These are phyloP conservation scores for Exobasidium cylindrosporum DNA, from an alignment of 1,284 basidiomycete species.

Conservation along the genomic window DNA sequence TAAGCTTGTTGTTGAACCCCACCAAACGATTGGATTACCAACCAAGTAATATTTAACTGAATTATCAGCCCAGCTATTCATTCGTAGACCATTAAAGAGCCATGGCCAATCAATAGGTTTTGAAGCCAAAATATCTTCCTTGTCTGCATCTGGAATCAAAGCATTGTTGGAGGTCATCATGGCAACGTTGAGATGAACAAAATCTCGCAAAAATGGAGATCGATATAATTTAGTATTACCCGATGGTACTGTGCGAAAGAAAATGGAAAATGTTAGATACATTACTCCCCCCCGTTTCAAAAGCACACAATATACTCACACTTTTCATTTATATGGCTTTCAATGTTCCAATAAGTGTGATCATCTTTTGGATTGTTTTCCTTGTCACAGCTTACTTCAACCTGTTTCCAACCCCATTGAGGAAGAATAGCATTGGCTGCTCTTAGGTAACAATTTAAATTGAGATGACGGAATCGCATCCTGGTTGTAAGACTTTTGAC, in stretches of 20 bases:
- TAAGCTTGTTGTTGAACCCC: conserved; percentile 72
- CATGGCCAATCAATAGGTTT: conserved; percentile 91
- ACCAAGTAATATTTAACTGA: conserved; percentile 86
- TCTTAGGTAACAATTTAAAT: conserved; percentile 68
- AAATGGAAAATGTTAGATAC: conserved; percentile 57
- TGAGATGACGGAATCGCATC: conserved; percentile 76
- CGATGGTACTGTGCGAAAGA: conserved; percentile 61
- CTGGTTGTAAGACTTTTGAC: conserved; percentile 89
- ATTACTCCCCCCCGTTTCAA: no score
- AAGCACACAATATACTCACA: no score
- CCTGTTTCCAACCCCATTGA: conserved; percentile 99
- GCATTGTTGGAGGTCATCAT: conserved; percentile 99
- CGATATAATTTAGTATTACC: conserved; percentile 79
- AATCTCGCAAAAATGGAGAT: conserved; percentile 92
- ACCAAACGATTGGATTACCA: conserved; percentile 90
- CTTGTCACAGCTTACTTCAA: conserved; percentile 90
- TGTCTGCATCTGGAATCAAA: conserved; percentile 91
- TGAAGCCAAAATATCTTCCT: conserved; percentile 93
- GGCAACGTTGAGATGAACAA: conserved; percentile 96
- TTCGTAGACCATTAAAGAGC: conserved; percentile 75
- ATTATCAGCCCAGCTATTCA: conserved; percentile 92
- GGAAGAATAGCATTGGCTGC: conserved; percentile 86
- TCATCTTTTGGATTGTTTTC: conserved; percentile 77
- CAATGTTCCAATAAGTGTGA: conserved; percentile 97
- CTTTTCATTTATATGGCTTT: conserved; percentile 90